Evolutionary conservation across 2,329 filamentous ascomycete species (phyloP).

Genomic region (Talaromyces sp.): DNA sequence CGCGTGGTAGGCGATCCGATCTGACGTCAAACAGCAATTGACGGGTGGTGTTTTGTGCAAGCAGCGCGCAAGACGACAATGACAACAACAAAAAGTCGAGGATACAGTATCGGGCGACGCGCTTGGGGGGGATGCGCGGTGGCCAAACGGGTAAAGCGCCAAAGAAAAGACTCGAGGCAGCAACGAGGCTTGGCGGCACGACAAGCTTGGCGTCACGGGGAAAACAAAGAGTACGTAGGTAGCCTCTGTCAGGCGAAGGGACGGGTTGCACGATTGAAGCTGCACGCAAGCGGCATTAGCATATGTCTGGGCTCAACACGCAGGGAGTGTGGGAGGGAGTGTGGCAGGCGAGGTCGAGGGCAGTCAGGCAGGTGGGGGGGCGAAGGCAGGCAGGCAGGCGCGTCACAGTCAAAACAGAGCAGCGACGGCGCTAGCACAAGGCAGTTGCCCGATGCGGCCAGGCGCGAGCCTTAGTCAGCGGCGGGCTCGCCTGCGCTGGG

Average conservation of each 20-base stretch:
- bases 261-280: not conserved
- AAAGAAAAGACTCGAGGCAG: conserved; percentile 1
- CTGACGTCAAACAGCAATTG: not conserved
- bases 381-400: not conserved
- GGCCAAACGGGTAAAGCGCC: conserved; percentile 1
- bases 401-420: not conserved
- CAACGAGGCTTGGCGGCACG: conserved; percentile 8
- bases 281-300: conserved; percentile 1
- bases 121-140: conserved; percentile 11
- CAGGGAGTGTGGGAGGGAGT: not conserved
- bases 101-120: not conserved
- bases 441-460: not conserved
- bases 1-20: conserved; percentile 12
- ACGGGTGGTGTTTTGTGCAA: not conserved
- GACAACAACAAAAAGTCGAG: conserved; percentile 2
- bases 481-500: not conserved
- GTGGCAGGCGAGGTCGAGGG: not conserved
- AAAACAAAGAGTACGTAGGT: not conserved
- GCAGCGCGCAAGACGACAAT: not conserved
- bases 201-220: conserved; percentile 6
- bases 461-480: conserved; percentile 1
- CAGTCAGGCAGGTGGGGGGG: not conserved
- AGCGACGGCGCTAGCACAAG: not conserved
- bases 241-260: not conserved
- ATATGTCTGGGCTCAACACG: conserved; percentile 4